phyloP scores from a whole-genome alignment of 768 basidiomycete species.

The Suillus clintonianus region DNA sequence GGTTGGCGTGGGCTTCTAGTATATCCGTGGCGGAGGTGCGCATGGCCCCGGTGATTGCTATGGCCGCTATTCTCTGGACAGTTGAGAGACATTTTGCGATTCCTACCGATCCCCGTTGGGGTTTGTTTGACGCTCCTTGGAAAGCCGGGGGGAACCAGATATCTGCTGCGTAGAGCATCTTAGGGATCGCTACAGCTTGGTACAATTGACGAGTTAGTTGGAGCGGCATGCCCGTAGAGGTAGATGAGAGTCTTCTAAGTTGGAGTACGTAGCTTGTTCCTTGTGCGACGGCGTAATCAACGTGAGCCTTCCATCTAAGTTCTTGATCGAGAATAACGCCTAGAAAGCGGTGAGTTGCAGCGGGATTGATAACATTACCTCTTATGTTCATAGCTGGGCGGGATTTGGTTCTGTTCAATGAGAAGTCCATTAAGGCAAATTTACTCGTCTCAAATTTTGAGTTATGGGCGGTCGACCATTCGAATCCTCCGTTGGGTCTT shows the following conservation, averaged over 20 bases:
- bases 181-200: constrained; percentile 24
- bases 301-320: constrained; percentile 14
- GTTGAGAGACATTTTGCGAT: not conserved
- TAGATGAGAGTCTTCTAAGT: constrained; percentile 11
- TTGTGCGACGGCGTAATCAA: constrained; percentile 6
- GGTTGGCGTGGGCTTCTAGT: constrained; percentile 4
- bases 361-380: not conserved
- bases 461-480: constrained; percentile 18
- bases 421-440: constrained; percentile 10
- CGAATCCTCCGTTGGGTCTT: constrained; percentile 6
- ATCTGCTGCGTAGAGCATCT: constrained; percentile 26
- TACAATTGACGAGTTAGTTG: constrained; percentile 24
- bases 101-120: not conserved
- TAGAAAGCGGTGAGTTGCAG: constrained; percentile 20
- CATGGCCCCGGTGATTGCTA: not conserved
- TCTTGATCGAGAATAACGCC: constrained; percentile 27
- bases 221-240: constrained; percentile 14
- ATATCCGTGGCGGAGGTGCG: constrained; percentile 11
- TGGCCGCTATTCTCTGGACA: constrained; percentile 18
- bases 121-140: fast-evolving
- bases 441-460: constrained; percentile 18
- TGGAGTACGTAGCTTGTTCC: not conserved
- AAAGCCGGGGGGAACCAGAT: constrained; percentile 23
- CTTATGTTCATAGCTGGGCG: not conserved
- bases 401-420: not conserved